These are phyloP conservation scores for Teunomyces cretensis DNA, from an alignment of 805 yeast species.

Conservation along the genomic window DNA sequence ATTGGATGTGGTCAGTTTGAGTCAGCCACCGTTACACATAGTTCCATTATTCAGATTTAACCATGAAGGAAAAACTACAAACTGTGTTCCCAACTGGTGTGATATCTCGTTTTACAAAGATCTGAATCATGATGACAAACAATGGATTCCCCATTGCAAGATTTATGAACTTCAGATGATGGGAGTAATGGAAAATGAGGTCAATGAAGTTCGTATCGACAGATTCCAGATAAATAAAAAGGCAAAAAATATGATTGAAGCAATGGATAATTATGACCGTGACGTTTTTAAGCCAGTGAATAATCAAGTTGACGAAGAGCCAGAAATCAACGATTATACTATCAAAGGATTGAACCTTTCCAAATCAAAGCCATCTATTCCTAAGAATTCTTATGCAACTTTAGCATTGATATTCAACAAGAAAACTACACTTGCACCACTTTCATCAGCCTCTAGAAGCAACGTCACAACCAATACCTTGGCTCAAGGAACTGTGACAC, in stretches of 20 bases:
- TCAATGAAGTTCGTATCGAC: conserved; percentile 65
- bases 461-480: conserved; percentile 33
- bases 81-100: conserved; percentile 93
- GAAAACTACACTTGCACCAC: conserved; percentile 12
- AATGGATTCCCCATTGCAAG: conserved; percentile 93
- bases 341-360: background rate
- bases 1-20: conserved; percentile 81
- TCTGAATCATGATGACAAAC: conserved; percentile 40
- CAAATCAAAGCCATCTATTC: conserved; percentile 14
- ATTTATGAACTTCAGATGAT: conserved; percentile 97
- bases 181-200: conserved; percentile 94
- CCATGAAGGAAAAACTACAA: conserved; percentile 48
- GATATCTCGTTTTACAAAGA: conserved; percentile 90
- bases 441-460: conserved; percentile 18
- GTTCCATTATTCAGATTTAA: conserved; percentile 83
- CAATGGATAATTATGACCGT: conserved; percentile 69
- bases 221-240: conserved; percentile 43
- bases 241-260: conserved; percentile 47
- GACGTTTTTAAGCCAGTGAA: conserved; percentile 45
- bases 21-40: conserved; percentile 88
- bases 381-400: conserved; percentile 21
- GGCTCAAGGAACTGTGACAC: conserved; percentile 39
- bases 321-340: background rate
- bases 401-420: conserved; percentile 27
- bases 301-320: conserved; percentile 4